phyloP scores from a whole-genome alignment of 2,329 filamentous ascomycete species.

The Cyclaneusma minus region DNA sequence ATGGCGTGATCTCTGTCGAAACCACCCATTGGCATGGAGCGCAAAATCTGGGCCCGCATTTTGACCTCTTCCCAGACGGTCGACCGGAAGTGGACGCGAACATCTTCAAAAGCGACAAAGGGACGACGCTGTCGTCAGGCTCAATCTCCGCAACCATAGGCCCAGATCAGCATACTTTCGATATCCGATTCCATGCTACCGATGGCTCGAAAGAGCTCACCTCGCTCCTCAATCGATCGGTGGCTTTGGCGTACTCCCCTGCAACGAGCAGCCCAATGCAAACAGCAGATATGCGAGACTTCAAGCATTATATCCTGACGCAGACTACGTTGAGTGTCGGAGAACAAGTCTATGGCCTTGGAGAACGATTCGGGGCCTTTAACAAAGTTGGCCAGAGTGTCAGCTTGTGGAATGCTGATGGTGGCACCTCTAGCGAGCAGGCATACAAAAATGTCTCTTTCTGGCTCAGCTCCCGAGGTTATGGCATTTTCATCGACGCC shows the following conservation, averaged over 20 bases:
- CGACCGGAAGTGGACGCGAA: constrained; percentile 24
- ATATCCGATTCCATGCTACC: constrained; percentile 36
- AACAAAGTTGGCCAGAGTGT: constrained; percentile 62
- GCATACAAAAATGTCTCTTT: constrained; percentile 60
- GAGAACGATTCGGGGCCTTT: constrained; percentile 62
- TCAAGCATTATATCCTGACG: constrained; percentile 40
- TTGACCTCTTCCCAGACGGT: constrained; percentile 39
- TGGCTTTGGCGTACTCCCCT: constrained; percentile 41
- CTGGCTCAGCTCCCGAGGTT: constrained; percentile 56
- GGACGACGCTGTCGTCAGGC: constrained; percentile 34
- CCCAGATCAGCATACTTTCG: constrained; percentile 32
- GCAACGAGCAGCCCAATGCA: constrained; percentile 34
- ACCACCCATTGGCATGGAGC: constrained; percentile 41
- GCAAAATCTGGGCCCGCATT: constrained; percentile 34
- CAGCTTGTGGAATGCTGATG: constrained; percentile 47
- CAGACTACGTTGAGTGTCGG: constrained; percentile 38
- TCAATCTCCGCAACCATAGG: constrained; percentile 34
- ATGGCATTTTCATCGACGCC: constrained; percentile 62
- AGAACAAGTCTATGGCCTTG: constrained; percentile 59
- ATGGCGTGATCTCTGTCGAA: constrained; percentile 44
- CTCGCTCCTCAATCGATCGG: constrained; percentile 35
- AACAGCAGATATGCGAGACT: constrained; percentile 34
- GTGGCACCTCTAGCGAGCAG: constrained; percentile 52
- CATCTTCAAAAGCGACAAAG: constrained; percentile 24
- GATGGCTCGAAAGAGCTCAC: constrained; percentile 35